phyloP scores from a whole-genome alignment of 2,329 filamentous ascomycete genomes.

The Apiospora koreana region DNA sequence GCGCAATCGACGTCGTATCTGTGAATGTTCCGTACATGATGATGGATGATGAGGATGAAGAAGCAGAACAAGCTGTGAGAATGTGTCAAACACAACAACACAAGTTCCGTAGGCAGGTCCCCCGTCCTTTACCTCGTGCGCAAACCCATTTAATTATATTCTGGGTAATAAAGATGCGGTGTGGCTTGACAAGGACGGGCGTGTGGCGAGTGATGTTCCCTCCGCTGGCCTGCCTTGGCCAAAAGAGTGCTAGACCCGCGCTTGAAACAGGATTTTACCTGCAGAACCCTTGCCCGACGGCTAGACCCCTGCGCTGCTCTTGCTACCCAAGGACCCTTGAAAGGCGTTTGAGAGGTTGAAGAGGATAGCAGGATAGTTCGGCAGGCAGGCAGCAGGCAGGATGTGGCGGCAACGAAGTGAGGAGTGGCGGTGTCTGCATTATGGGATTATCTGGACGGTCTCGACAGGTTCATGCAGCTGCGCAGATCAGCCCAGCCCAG shows the following conservation, averaged over 20 bases:
- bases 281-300: neutral
- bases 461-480: neutral
- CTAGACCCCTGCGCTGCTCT: neutral
- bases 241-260: neutral
- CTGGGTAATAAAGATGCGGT: constrained; percentile 26
- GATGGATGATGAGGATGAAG: neutral
- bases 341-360: neutral
- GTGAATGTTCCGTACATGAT: constrained; percentile 2
- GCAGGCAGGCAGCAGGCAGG: neutral
- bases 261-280: constrained; percentile 4
- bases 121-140: neutral
- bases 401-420: constrained; percentile 9
- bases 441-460: constrained; percentile 1
- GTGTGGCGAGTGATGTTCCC: constrained; percentile 18
- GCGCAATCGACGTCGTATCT: neutral
- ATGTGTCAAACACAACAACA: constrained; percentile 14
- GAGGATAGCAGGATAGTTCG: too few species aligned
- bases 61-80: neutral
- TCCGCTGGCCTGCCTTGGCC: neutral
- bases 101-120: constrained; percentile 18
- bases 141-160: constrained; percentile 21
- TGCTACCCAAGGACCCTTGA: neutral
- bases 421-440: constrained; percentile 5
- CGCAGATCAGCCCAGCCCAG: neutral
- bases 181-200: constrained; percentile 29